These are phyloP conservation scores for Boletus rufocinnamomeus DNA, from an alignment of 768 basidiomycete species.

Conservation along the genomic window DNA sequence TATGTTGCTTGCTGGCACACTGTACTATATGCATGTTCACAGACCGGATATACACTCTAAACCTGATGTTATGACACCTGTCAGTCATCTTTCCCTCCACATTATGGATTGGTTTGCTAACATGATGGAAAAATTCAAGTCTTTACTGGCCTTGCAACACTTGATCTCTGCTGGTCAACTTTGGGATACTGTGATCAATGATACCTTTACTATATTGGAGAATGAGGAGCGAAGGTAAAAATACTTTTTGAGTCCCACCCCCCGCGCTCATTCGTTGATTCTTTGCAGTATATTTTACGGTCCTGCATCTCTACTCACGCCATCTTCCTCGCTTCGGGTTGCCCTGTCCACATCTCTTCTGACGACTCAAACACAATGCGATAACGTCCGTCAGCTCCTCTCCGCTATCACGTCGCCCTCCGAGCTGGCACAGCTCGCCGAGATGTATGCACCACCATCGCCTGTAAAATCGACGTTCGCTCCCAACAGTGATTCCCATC, in stretches of 20 bases:
- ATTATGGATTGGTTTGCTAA: conserved; percentile 1
- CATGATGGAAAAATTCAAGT: conserved; percentile 41
- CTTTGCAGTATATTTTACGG: conserved; percentile 40
- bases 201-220: conserved; percentile 65
- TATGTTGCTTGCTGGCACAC: conserved; percentile 39
- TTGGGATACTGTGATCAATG: conserved; percentile 76
- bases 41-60: conserved; percentile 34
- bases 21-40: conserved; percentile 44
- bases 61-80: conserved; percentile 54
- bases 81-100: conserved; percentile 37
- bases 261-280: conserved; percentile 1
- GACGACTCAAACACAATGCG: conserved; percentile 78
- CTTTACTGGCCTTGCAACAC: conserved; percentile 64
- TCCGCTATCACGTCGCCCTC: conserved; percentile 71
- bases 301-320: conserved; percentile 39
- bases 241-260: conserved; percentile 1
- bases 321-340: conserved; percentile 51
- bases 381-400: conserved; percentile 78
- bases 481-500: conserved; percentile 31
- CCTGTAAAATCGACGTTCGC: conserved; percentile 40
- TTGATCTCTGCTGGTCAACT: conserved; percentile 64
- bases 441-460: conserved; percentile 88
- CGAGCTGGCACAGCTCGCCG: conserved; percentile 74
- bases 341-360: conserved; percentile 73
- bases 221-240: conserved; percentile 67